phyloP scores from a whole-genome alignment of 768 basidiomycete species.

The Leccinum fibrillosum region DNA sequence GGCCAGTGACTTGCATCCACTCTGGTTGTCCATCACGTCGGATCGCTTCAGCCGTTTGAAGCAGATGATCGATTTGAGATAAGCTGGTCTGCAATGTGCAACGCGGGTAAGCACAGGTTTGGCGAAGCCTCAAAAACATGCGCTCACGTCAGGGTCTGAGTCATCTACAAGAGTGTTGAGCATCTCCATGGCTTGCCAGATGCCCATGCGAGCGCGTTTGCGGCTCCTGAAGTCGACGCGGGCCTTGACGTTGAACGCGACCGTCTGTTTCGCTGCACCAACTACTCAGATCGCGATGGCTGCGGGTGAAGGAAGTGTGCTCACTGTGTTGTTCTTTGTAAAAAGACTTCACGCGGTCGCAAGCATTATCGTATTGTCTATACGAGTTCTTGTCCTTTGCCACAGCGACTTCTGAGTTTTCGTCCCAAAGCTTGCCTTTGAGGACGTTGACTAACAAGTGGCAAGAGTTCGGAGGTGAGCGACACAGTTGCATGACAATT shows the following conservation, averaged over 20 bases:
- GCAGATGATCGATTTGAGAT: slow-evolving; percentile 86
- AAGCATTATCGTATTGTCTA: slow-evolving; percentile 71
- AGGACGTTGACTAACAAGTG: slow-evolving; percentile 58
- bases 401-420: slow-evolving; percentile 52
- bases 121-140: neutral
- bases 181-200: slow-evolving; percentile 87
- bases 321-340: slow-evolving; percentile 78
- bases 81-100: slow-evolving; percentile 51
- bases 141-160: slow-evolving; percentile 78
- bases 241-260: slow-evolving; percentile 77
- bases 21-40: slow-evolving; percentile 83
- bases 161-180: slow-evolving; percentile 87
- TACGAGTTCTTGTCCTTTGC: slow-evolving; percentile 64
- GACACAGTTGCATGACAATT: neutral
- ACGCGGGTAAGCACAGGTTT: slow-evolving; percentile 9
- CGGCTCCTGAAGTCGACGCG: slow-evolving; percentile 70
- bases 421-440: slow-evolving; percentile 60
- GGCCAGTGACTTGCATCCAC: slow-evolving; percentile 89
- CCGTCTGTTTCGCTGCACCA: slow-evolving; percentile 75
- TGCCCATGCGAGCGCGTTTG: slow-evolving; percentile 70
- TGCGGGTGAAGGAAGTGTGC: neutral
- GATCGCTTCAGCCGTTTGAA: slow-evolving; percentile 91
- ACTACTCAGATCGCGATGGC: neutral
- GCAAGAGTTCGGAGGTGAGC: neutral
- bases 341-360: slow-evolving; percentile 73